Evolutionary conservation across 164 flowering plant genomes (phyloP).

Genomic region (Taxillus chinensis): DNA sequence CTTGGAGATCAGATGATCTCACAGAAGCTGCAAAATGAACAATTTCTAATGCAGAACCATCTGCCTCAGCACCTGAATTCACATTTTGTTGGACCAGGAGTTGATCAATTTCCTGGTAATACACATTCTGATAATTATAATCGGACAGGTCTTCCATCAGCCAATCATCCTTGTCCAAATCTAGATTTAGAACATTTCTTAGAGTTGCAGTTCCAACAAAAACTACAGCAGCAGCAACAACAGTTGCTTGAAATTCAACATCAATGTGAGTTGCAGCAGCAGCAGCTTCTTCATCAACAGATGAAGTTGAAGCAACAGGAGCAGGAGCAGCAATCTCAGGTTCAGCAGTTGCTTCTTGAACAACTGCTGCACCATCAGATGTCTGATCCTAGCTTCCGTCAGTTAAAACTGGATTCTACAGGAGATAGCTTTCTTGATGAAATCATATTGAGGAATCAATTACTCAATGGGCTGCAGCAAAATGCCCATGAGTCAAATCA

Average conservation of each 20-base stretch:
- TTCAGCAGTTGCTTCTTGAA: constrained; percentile 2
- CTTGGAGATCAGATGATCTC: constrained; percentile 41
- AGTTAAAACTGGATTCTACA: background rate
- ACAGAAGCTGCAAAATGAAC: constrained; percentile 50
- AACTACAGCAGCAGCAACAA: constrained; percentile 4
- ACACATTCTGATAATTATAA: constrained; percentile 23
- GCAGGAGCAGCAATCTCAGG: constrained; percentile 5
- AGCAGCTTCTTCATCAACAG: background rate
- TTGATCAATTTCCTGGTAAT: constrained; percentile 37
- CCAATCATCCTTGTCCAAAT: constrained; percentile 32
- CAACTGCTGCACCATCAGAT: constrained; percentile 4
- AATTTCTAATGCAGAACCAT: constrained; percentile 38
- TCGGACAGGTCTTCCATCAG: constrained; percentile 22
- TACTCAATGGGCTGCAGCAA: constrained; percentile 2
- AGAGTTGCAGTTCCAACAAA: constrained; percentile 6
- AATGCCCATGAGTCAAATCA: constrained; percentile 2
- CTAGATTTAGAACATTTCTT: constrained; percentile 32
- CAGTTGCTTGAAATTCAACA: constrained; percentile 1
- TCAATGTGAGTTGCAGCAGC: constrained; percentile 7
- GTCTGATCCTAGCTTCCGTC: constrained; percentile 4
- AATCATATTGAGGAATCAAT: background rate
- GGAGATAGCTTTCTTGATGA: constrained; percentile 6
- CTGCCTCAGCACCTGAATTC: constrained; percentile 20
- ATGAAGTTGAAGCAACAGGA: constrained; percentile 1
- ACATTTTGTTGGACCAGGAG: constrained; percentile 27